These are phyloP conservation scores for Peniophora sp. DNA, from an alignment of 1,284 basidiomycete species.

Conservation along the genomic window DNA sequence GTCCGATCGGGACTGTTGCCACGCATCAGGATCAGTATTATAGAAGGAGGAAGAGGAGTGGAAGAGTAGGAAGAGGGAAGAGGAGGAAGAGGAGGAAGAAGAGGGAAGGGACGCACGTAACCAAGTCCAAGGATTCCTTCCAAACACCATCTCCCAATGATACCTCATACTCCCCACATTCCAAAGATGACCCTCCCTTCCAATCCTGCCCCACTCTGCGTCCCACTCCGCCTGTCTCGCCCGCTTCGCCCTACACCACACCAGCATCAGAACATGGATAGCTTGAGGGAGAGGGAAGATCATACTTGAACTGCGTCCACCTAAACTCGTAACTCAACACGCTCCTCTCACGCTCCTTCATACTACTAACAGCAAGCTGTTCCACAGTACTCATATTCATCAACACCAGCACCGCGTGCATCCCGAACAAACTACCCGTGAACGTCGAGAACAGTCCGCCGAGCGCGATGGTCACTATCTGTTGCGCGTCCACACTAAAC, in stretches of 20 bases:
- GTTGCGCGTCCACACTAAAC: conserved; percentile 45
- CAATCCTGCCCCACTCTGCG: conserved; percentile 66
- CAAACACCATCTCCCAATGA: conserved; percentile 79
- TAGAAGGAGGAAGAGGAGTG: background rate
- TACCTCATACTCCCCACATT: conserved; percentile 57
- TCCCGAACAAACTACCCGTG: conserved; percentile 43
- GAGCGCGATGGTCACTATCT: conserved; percentile 61
- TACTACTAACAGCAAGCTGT: conserved; percentile 43
- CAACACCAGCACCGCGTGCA: conserved; percentile 59
- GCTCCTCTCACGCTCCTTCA: conserved; percentile 55
- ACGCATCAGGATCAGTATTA: background rate
- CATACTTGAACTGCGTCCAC: conserved; percentile 45
- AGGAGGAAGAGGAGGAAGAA: conserved; percentile 2
- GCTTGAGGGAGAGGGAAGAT: conserved; percentile 3
- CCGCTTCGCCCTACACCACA: conserved; percentile 33
- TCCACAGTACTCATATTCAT: conserved; percentile 78
- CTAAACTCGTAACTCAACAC: conserved; percentile 36
- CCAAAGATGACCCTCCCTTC: conserved; percentile 78
- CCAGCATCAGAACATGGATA: background rate
- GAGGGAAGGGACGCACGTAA: conserved; percentile 45
- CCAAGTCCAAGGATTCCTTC: conserved; percentile 55
- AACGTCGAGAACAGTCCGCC: conserved; percentile 67
- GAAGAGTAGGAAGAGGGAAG: background rate
- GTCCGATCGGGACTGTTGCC: conserved; percentile 60
- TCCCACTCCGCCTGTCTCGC: conserved; percentile 53